Percentiles rank a stretch among this genome's conserved stretches.
Evolutionary conservation across 148 eudicot species (phyloP).

Genomic region (Rhododendron kiyosumense): DNA sequence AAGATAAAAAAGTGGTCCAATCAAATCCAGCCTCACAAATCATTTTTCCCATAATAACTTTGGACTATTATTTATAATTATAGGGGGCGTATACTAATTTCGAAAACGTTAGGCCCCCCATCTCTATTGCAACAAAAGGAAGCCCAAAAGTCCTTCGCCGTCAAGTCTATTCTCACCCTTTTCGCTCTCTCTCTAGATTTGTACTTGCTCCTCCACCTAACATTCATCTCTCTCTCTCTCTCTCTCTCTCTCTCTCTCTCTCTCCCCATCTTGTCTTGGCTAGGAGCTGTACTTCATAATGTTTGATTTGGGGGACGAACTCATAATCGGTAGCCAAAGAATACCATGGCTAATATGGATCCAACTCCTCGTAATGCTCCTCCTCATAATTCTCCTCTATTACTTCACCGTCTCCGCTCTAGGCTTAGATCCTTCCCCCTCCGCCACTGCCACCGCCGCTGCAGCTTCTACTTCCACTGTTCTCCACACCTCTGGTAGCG

Average conservation of each 20-base stretch:
- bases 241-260: background rate
- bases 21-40: no score
- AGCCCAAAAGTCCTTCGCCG: background rate
- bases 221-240: background rate
- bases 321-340: slow-evolving; percentile 31
- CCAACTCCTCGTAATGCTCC: slow-evolving; percentile 40
- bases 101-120: background rate
- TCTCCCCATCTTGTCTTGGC: background rate
- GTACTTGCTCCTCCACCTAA: background rate
- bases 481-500: background rate
- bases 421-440: slow-evolving; percentile 11
- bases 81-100: background rate
- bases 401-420: slow-evolving; percentile 16
- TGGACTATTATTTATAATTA: no score
- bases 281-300: background rate
- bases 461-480: background rate
- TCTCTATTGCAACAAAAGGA: background rate
- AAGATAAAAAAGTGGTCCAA: no score
- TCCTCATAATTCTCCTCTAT: slow-evolving; percentile 34
- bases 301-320: slow-evolving; percentile 40
- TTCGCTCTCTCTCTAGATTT: background rate
- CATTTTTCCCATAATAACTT: no score
- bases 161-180: background rate
- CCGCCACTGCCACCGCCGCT: slow-evolving; percentile 3
- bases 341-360: slow-evolving; percentile 54